phyloP scores from a whole-genome alignment of 2,329 filamentous ascomycete genomes.

The Fusarium sp. region DNA sequence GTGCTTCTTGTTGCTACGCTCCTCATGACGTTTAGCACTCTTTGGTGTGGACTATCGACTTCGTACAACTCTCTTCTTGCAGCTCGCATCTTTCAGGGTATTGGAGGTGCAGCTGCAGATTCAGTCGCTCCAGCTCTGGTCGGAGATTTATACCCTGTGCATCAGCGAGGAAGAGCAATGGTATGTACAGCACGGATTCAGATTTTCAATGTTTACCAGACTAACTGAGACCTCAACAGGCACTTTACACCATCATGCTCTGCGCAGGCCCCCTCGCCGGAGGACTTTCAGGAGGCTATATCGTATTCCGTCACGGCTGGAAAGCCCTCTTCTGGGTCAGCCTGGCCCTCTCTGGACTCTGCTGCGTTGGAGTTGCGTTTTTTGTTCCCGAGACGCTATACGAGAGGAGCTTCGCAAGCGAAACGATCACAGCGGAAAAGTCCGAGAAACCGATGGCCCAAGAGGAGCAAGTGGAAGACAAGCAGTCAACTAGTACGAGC shows the following conservation, averaged over 20 bases:
- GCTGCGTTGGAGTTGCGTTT: constrained; percentile 44
- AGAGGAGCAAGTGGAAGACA: constrained; percentile 22
- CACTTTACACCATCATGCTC: constrained; percentile 50
- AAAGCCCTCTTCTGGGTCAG: constrained; percentile 49
- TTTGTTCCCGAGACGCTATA: constrained; percentile 53
- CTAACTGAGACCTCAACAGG: constrained; percentile 10
- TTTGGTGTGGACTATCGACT: constrained; percentile 44
- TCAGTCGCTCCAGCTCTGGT: constrained; percentile 50
- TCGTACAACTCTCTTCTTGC: constrained; percentile 44
- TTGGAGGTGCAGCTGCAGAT: constrained; percentile 50
- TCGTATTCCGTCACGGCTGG: constrained; percentile 49
- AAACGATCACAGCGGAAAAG: not conserved
- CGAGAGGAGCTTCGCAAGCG: constrained; percentile 22
- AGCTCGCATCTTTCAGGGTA: constrained; percentile 49
- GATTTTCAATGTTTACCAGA: not conserved
- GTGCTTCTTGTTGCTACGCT: constrained; percentile 48
- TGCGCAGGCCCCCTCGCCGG: constrained; percentile 48
- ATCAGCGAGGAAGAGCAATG: constrained; percentile 52
- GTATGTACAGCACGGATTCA: not conserved
- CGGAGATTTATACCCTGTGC: constrained; percentile 53
- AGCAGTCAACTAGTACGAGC: not conserved
- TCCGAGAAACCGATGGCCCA: constrained; percentile 7
- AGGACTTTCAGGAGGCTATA: constrained; percentile 52
- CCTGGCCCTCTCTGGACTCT: constrained; percentile 40
- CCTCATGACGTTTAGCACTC: constrained; percentile 41